phyloP scores from a whole-genome alignment of 257 asterid genomes.

The Solanum piurae region DNA sequence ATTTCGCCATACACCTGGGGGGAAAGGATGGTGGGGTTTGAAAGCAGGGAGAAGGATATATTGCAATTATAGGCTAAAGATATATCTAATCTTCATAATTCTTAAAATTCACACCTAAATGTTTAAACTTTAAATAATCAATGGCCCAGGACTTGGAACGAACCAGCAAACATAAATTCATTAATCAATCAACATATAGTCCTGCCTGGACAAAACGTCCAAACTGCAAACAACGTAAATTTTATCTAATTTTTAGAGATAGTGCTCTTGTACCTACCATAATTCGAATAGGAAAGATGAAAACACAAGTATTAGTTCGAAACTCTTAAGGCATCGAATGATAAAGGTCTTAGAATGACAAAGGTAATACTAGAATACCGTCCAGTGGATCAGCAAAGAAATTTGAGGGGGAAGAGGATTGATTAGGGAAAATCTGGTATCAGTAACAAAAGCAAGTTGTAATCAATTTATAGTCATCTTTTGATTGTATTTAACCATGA shows the following conservation, averaged over 20 bases:
- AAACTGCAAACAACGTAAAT: not conserved
- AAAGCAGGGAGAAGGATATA: not conserved
- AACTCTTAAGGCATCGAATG: not conserved
- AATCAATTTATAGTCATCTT: not conserved
- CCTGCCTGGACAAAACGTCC: not conserved
- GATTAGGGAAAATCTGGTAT: not conserved
- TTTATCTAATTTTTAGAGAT: not conserved
- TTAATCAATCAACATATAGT: not conserved
- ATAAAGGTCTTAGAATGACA: not conserved
- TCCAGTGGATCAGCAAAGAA: not conserved
- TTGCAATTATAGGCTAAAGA: not conserved
- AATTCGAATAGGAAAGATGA: not conserved
- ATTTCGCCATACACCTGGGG: not conserved
- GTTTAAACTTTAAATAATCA: not conserved
- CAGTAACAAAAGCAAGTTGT: not conserved
- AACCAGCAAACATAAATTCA: not conserved
- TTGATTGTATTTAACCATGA: not conserved
- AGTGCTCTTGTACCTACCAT: not conserved
- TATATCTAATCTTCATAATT: not conserved
- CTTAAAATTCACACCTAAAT: not conserved
- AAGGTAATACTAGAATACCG: not conserved
- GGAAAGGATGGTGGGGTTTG: not conserved
- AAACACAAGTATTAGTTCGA: not conserved
- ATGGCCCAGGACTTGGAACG: not conserved
- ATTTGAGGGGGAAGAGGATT: not conserved